Evolutionary conservation across 768 basidiomycete species (phyloP).

Genomic region (Punctularia strigosozonata): DNA sequence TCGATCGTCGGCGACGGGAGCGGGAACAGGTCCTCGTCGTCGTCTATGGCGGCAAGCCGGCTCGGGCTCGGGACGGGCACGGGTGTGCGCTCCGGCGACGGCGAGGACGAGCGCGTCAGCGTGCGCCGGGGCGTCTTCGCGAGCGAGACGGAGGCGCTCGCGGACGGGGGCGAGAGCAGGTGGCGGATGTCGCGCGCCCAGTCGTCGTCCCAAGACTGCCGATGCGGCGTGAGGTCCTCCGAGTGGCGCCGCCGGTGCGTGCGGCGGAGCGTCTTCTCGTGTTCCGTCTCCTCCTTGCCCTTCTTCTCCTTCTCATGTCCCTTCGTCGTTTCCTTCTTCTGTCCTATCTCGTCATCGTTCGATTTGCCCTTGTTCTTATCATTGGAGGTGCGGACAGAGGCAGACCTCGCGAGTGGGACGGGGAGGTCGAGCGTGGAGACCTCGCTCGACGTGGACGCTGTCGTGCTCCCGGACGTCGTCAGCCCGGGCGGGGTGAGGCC

Average conservation of each 20-base stretch:
- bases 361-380: neutral
- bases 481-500: too few relatives aligned
- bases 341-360: too few relatives aligned
- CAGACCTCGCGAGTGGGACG: too few relatives aligned
- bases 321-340: neutral
- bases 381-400: neutral
- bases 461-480: neutral
- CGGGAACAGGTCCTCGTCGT: too few relatives aligned
- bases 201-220: conserved; percentile 34
- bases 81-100: too few relatives aligned
- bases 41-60: too few relatives aligned
- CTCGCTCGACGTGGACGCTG: neutral
- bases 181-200: conserved; percentile 63
- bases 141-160: conserved; percentile 2
- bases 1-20: too few relatives aligned
- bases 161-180: conserved; percentile 31
- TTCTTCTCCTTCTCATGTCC: too few relatives aligned
- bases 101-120: conserved; percentile 2
- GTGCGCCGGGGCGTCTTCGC: conserved; percentile 4
- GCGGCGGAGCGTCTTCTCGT: too few relatives aligned
- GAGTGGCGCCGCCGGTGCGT: neutral
- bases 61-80: too few relatives aligned
- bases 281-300: too few relatives aligned
- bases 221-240: conserved; percentile 1
- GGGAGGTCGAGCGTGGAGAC: neutral